Conservation (phyloP, 352 stramenopile genomes). For the Blastocystis sp. region DNA sequence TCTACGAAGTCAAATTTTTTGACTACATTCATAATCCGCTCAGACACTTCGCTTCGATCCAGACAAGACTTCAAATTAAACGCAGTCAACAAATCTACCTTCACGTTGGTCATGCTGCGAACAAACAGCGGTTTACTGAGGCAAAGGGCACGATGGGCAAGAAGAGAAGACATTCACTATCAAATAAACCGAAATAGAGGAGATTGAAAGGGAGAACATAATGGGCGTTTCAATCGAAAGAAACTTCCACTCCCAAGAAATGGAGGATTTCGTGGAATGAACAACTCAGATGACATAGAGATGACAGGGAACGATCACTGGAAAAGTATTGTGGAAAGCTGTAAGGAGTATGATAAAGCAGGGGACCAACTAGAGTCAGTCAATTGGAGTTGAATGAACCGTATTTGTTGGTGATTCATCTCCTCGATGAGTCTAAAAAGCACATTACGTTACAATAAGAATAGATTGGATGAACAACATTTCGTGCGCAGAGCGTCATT, state of each 20-base stretch:
- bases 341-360: not conserved
- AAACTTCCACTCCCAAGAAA: not conserved
- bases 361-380: no score
- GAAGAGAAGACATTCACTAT: constrained; percentile 25
- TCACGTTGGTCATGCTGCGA: constrained; percentile 50
- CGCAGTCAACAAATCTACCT: not conserved
- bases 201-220: not conserved
- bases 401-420: no score
- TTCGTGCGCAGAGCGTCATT: constrained; percentile 18
- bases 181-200: constrained; percentile 7
- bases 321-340: not conserved
- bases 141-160: not conserved
- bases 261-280: not conserved
- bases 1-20: constrained; percentile 58
- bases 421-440: no score
- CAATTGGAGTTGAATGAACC: no score
- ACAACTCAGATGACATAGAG: no score
- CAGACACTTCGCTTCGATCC: constrained; percentile 40
- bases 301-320: not conserved
- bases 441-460: not conserved
- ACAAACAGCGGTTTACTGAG: constrained; percentile 31
- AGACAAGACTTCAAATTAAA: constrained; percentile 28
- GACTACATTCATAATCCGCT: constrained; percentile 56
- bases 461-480: constrained; percentile 4
- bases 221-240: constrained; percentile 1